Evolutionary conservation across 345 rosid genomes (phyloP), one percentile per base, ranked within the genome.

Genomic region (Arabidopsis arenosa): DNA sequence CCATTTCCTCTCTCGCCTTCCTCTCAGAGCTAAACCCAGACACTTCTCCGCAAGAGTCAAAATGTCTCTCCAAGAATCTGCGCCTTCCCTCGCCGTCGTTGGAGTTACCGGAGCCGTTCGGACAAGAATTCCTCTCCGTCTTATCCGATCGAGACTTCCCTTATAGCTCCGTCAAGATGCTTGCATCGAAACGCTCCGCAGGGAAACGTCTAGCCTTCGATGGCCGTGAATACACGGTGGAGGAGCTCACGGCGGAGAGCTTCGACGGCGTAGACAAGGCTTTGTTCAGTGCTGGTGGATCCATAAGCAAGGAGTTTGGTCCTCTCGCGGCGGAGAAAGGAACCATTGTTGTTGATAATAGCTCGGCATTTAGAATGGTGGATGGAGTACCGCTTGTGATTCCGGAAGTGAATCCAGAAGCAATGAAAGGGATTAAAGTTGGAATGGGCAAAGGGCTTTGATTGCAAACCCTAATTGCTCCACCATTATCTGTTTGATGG

Each of bases 381-480:
- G 97, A 89, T 1, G 87, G 85, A 2, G 87, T 92, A 60, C 98
- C 99, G 14, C 83, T 95, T 57, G 98, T 92, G 74, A 92, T 95
- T 56, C 98, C 99, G 7, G 98, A 95, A 77, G 99, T 95, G 77
- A 95, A 95, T 77, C 97, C 97, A 0, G 94, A 95, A 74, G 98
- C 97, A 6, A 84, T 92, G 90, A 57, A 56, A 43, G 99, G 93
- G 75, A 85, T 90, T 53, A 92, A 84, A 76, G 83, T 76, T 45
- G 90, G 92, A 5, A 83, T 1, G 39, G 90, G 91, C 4, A 90
- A 89, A 75, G 97, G 17, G 93, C 93, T 3, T 84, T 95, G 84
- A 89, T 92, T 73, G 99, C 99, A 0, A 95, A 92, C 53, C 99
- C 98, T 0, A 95, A 95, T 76, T 95, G 99, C 75, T 95, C 98